Evolutionary conservation across 2,329 filamentous ascomycete genomes (phyloP).

Genomic region (Colletotrichum lindemuthianum): DNA sequence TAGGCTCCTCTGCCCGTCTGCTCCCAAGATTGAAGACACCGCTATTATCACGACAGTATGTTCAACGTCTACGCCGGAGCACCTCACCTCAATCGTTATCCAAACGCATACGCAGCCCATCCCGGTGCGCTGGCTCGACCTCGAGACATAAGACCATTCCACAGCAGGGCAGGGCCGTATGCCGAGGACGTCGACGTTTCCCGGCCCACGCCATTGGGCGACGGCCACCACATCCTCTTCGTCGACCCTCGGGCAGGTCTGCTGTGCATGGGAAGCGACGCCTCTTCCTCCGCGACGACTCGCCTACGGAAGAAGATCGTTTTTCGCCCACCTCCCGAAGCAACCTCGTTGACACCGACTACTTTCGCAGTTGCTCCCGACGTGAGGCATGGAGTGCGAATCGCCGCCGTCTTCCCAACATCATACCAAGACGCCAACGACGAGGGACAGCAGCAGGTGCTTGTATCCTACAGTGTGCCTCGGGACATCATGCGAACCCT

Average conservation of each 20-base stretch:
- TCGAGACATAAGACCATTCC: neutral
- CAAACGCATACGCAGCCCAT: neutral
- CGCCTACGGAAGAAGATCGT: conserved; percentile 68
- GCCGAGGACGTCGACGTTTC: conserved; percentile 63
- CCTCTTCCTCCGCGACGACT: conserved; percentile 60
- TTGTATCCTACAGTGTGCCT: conserved; percentile 71
- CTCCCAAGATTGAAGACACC: too few relatives aligned
- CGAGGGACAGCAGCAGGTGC: conserved; percentile 43
- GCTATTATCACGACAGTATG: too few relatives aligned
- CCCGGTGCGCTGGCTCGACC: neutral
- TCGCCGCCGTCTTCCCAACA: conserved; percentile 66
- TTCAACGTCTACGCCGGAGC: too few relatives aligned
- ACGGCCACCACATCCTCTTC: conserved; percentile 73
- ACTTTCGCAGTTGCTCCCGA: conserved; percentile 68
- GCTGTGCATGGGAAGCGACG: conserved; percentile 70
- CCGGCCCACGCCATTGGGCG: conserved; percentile 70
- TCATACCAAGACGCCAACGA: conserved; percentile 8
- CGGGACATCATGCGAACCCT: too few relatives aligned
- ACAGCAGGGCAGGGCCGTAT: conserved; percentile 36
- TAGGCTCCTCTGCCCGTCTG: too few relatives aligned
- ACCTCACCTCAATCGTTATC: too few relatives aligned
- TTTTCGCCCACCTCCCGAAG: conserved; percentile 51
- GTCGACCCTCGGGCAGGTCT: conserved; percentile 66
- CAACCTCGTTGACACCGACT: conserved; percentile 51
- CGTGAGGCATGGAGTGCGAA: conserved; percentile 64